Evolutionary conservation across 2,329 filamentous ascomycete genomes (phyloP).

Genomic region (Diaporthe longicolla): DNA sequence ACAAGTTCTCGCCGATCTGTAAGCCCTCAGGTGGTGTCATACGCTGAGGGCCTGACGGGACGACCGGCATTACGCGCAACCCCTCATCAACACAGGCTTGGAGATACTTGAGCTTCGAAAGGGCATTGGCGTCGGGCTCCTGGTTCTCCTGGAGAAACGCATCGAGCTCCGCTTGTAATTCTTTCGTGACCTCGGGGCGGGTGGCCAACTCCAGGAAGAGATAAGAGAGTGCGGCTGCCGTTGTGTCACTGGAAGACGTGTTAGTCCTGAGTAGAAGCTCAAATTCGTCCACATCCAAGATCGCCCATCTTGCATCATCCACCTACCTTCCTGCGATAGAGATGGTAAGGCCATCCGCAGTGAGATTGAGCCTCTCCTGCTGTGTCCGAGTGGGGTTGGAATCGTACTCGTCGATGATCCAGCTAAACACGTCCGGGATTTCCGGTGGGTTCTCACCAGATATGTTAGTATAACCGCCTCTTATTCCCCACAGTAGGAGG

Average conservation of each 20-base stretch:
- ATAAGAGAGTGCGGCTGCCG: constrained; percentile 34
- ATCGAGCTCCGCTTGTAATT: constrained; percentile 37
- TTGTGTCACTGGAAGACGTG: constrained; percentile 31
- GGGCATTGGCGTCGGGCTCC: constrained; percentile 31
- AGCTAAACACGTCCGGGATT: constrained; percentile 35
- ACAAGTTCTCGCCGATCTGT: constrained; percentile 32
- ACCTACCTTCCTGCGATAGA: constrained; percentile 37
- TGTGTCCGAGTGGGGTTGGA: constrained; percentile 20
- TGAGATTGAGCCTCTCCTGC: constrained; percentile 26
- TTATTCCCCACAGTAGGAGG: background rate
- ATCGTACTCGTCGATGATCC: constrained; percentile 37
- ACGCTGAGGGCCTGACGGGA: constrained; percentile 33
- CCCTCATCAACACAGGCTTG: constrained; percentile 40
- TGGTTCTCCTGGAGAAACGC: background rate
- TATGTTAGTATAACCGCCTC: background rate
- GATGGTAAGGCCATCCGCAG: constrained; percentile 29
- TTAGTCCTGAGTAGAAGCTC: background rate
- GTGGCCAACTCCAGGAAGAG: constrained; percentile 40
- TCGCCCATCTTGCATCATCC: background rate
- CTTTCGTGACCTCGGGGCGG: constrained; percentile 1
- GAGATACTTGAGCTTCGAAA: constrained; percentile 30
- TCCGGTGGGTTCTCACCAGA: constrained; percentile 28
- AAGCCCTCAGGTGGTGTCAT: constrained; percentile 30
- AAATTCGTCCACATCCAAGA: background rate
- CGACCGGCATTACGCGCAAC: constrained; percentile 33